Percentiles rank a stretch among this genome's conserved stretches.
Evolutionary conservation across 371 early-diverging fungal species (phyloP).

Genomic region (Mucor sp.): DNA sequence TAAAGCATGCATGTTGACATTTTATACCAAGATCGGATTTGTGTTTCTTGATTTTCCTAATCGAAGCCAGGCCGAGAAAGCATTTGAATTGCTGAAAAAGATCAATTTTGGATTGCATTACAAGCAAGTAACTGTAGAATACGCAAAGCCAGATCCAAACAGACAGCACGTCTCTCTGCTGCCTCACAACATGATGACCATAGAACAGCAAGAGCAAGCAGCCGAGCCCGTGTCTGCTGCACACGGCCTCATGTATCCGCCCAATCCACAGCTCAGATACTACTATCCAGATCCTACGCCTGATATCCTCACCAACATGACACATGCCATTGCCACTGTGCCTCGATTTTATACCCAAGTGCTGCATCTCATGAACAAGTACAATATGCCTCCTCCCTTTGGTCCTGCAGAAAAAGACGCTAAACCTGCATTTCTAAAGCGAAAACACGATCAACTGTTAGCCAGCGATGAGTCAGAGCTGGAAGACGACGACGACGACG

Average conservation of each 20-base stretch:
- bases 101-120: slow-evolving; percentile 38
- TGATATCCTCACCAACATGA: slow-evolving; percentile 50
- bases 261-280: slow-evolving; percentile 53
- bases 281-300: slow-evolving; percentile 60
- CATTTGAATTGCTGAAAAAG: slow-evolving; percentile 28
- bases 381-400: slow-evolving; percentile 72
- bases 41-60: slow-evolving; percentile 54
- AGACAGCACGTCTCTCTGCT: neutral
- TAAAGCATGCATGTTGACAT: neutral
- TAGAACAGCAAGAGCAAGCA: slow-evolving; percentile 18
- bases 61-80: slow-evolving; percentile 38
- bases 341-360: slow-evolving; percentile 68
- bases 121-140: slow-evolving; percentile 42
- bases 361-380: slow-evolving; percentile 74
- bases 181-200: neutral
- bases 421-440: slow-evolving; percentile 31
- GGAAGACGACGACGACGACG: no score
- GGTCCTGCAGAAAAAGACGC: slow-evolving; percentile 33
- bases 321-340: slow-evolving; percentile 51
- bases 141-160: slow-evolving; percentile 46
- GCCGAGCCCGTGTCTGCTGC: slow-evolving; percentile 16
- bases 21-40: slow-evolving; percentile 40
- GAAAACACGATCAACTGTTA: slow-evolving; percentile 45
- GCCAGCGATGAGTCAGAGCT: slow-evolving; percentile 64
- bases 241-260: slow-evolving; percentile 37